Percentiles rank a stretch among this genome's conserved stretches.
Conservation (phyloP, 2,329 filamentous ascomycete species). For the Hypoxylon sp. region DNA sequence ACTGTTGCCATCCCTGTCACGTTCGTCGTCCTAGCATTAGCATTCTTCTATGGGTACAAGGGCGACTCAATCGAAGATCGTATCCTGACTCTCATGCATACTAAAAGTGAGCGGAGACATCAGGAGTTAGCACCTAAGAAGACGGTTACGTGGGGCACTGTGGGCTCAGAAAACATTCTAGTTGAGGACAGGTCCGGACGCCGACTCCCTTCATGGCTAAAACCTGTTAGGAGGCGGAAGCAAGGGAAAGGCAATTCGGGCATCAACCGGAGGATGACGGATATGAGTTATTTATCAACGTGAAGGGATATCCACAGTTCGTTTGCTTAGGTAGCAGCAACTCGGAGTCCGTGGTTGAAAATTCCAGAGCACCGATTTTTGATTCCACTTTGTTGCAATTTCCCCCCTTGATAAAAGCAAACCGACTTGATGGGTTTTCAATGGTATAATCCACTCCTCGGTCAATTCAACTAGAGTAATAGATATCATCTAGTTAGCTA, state of each 20-base stretch:
- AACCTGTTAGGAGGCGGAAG: constrained; percentile 1
- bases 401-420: constrained; percentile 15
- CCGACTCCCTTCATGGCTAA: constrained; percentile 5
- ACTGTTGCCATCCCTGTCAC: constrained; percentile 36
- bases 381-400: not conserved
- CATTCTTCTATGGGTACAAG: constrained; percentile 44
- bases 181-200: not conserved
- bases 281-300: constrained; percentile 15
- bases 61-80: constrained; percentile 21
- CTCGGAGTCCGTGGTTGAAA: not conserved
- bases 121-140: not conserved
- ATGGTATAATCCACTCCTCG: constrained; percentile 9
- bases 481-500: not conserved
- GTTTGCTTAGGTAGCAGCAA: not conserved
- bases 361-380: not conserved
- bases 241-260: constrained; percentile 3
- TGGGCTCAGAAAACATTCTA: not conserved
- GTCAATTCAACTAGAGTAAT: constrained; percentile 4
- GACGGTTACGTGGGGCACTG: constrained; percentile 9
- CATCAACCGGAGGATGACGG: constrained; percentile 11
- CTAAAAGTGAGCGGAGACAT: constrained; percentile 8
- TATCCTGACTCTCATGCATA: constrained; percentile 9
- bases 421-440: constrained; percentile 22
- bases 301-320: constrained; percentile 1
- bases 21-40: constrained; percentile 34